Base-by-base conservation (phyloP, 148 eudicot species). In the Camellia lanceoleosa region DNA sequence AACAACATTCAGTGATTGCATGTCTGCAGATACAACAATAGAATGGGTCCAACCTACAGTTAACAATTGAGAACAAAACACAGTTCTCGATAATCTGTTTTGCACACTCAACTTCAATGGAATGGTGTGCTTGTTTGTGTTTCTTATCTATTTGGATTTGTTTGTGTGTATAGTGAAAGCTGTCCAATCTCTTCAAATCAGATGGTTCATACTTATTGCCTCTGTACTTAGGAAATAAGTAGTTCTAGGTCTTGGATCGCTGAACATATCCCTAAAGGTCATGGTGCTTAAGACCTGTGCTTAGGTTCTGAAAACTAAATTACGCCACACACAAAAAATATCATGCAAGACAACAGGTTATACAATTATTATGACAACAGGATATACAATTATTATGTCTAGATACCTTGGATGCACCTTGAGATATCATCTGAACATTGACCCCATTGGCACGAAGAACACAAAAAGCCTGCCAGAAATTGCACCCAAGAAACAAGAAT, bases 381-480 rank as follows among this genome's bases (percentile, higher is more conserved):
- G 66, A 30, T 30, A 30, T 30, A 1, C 1, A 30, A 1, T 30
- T 30, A 30, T 30, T 30, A 30, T 30, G 30, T 13, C 49, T 1
- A 58, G 6, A n/a, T 68, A 91, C 94, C 92, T 96, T 94, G 7
- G 97, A 93, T 75, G 99, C 99, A 68, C 99, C 98, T 84, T 93
- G 99, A 47, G 98, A 96, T 79, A 96, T 96, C 99, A 96, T 96
- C 86, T 96, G 98, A 73, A 94, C 99, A 83, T 94, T 96, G 38
- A 92, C 94, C 44, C 89, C 92, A 77, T 88, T 90, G 9, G 80
- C 70, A 49, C 82, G 95, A 77, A 96, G 90, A 81, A 92, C 97
- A 79, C 80, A 84, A 79, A 96, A 96, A 46, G 86, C 98, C 99
- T 96, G 87, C 82, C 76, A 79, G 18, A 71, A 73, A 79, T 79